These are phyloP conservation scores for Ganoderma lucidum DNA, from an alignment of 1,284 basidiomycete genomes.

Conservation along the genomic window DNA sequence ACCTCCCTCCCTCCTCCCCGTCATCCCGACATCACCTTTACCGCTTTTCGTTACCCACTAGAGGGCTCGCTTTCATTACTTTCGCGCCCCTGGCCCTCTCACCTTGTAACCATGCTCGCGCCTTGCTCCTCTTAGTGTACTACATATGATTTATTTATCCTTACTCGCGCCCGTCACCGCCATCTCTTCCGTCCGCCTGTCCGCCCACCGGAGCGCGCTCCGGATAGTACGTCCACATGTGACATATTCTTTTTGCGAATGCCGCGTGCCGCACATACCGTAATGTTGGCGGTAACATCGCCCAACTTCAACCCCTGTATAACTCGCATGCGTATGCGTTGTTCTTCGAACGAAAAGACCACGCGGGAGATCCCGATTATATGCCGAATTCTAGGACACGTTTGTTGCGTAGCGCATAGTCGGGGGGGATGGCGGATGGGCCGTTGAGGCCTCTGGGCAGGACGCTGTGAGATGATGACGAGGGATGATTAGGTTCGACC, in stretches of 20 bases:
- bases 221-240: background rate
- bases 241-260: background rate
- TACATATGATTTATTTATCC: constrained; percentile 36
- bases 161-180: constrained; percentile 6
- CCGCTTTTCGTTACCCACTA: constrained; percentile 24
- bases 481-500: background rate
- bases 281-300: background rate
- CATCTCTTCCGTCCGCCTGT: background rate
- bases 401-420: background rate
- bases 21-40: background rate
- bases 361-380: background rate
- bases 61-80: constrained; percentile 18
- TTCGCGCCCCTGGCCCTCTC: constrained; percentile 7
- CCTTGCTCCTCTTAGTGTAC: constrained; percentile 27
- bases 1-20: background rate
- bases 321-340: background rate
- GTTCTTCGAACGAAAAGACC: background rate
- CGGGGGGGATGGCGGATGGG: background rate
- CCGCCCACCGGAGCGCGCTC: background rate
- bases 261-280: background rate
- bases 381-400: background rate
- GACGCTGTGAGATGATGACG: background rate
- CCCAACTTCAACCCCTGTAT: background rate
- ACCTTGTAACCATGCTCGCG: constrained; percentile 16
- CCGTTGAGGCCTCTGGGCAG: background rate